Evolutionary conservation across 2,329 filamentous ascomycete genomes (phyloP), one percentile per base, ranked within the genome.

Genomic region (Huntiella moniliformis): DNA sequence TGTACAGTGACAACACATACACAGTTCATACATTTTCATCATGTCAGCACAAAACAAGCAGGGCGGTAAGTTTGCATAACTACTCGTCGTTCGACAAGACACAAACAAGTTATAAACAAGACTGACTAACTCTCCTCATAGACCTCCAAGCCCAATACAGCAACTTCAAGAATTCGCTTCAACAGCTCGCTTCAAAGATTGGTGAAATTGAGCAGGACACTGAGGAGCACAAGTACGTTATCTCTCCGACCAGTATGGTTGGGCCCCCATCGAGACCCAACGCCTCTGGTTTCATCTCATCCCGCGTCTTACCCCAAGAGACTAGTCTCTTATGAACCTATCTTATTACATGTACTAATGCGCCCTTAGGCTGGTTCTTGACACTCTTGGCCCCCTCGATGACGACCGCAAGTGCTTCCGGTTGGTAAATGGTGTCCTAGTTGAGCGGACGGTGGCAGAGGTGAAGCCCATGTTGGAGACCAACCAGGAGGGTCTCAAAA

Each of bases 151-250:
- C 70, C 42, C 81, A 83, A 55, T 91, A 91, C 61, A 74, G 74
- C 53, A 84, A 77, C 63, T 88, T 76, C 64, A 82, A 81, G 60
- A 78, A 73, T 54, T 77, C 71, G 3, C 73, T 98, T 49, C 88
- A 96, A 63, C 83, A 91, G 58, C 77, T 98, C 56, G 91, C 91
- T 28, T 80, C 86, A 58, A 96, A 94, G 62, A 95, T 98, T 55
- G 91, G 91, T 36, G 87, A 96, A 58, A 87, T 98, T 47, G 91
- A 98, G 66, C 85, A 94, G 61, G 91, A 96, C 61, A 79, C 83
- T 15, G 91, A 98, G 62, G 91, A 98, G 61, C 91, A 98, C 70
- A 96, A 94, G 91, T 96, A 66, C 60, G 80, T 66, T 28, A 63
- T 50, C 13, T 43, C 43, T 38, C 51, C 17, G 6, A 28, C 10